Conservation (phyloP, 257 asterid species). For the Marsdenia floribunda region DNA sequence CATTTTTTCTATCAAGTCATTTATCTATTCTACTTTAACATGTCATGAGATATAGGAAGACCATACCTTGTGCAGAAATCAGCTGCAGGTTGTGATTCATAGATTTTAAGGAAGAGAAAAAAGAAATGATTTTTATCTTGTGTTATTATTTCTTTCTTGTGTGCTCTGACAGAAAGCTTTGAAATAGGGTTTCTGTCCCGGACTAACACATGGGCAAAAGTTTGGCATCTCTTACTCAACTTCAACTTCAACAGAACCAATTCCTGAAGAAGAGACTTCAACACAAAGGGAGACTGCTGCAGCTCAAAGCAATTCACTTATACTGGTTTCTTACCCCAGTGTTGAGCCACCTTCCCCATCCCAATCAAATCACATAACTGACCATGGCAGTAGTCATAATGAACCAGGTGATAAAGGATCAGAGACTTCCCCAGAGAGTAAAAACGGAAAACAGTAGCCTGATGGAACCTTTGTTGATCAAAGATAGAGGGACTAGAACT, state of each 20-base stretch:
- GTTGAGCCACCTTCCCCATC: constrained; percentile 20
- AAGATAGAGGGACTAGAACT: neutral
- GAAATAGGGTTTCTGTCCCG: constrained; percentile 85
- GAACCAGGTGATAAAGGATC: constrained; percentile 15
- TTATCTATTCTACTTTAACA: neutral
- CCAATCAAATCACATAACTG: constrained; percentile 27
- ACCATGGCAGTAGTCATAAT: constrained; percentile 21
- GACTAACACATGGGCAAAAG: constrained; percentile 78
- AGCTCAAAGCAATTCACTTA: constrained; percentile 32
- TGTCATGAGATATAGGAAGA: neutral
- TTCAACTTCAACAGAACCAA: constrained; percentile 30
- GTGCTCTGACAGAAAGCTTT: constrained; percentile 9
- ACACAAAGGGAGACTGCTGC: constrained; percentile 27
- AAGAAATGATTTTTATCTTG: neutral
- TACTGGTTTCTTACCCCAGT: constrained; percentile 32
- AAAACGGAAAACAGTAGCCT: neutral
- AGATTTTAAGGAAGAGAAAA: neutral
- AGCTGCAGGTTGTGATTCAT: neutral
- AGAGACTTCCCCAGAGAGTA: constrained; percentile 7
- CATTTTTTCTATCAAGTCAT: neutral
- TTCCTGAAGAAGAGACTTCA: constrained; percentile 36
- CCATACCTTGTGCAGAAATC: neutral
- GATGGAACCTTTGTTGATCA: neutral
- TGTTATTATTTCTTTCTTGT: neutral
- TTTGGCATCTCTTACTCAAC: constrained; percentile 57